These are phyloP conservation scores for Podochytrium sp. DNA, from an alignment of 192 early-diverging fungal species.

Conservation along the genomic window DNA sequence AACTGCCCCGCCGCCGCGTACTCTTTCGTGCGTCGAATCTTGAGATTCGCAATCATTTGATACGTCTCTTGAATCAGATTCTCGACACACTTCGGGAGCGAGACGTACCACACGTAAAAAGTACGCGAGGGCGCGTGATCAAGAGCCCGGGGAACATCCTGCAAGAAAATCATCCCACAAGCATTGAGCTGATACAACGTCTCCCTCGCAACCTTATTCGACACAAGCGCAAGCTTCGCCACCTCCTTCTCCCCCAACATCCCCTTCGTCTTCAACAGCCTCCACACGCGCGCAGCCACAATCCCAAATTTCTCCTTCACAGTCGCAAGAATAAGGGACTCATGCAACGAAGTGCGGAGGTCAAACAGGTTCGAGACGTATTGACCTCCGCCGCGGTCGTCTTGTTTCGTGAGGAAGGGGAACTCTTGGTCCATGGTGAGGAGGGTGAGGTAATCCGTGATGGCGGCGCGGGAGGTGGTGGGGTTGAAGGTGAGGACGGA, in stretches of 20 bases:
- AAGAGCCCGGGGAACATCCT: constrained; percentile 54
- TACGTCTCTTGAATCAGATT: constrained; percentile 41
- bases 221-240: constrained; percentile 46
- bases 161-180: constrained; percentile 48
- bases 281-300: constrained; percentile 44
- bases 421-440: constrained; percentile 40
- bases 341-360: constrained; percentile 14
- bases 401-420: constrained; percentile 40
- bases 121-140: constrained; percentile 53
- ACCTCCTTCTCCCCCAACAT: constrained; percentile 54
- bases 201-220: constrained; percentile 46
- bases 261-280: constrained; percentile 37
- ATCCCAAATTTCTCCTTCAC: constrained; percentile 45
- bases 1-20: constrained; percentile 27
- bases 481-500: constrained; percentile 11
- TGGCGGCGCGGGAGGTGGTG: constrained; percentile 10
- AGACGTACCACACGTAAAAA: constrained; percentile 49
- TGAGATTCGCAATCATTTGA: constrained; percentile 40
- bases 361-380: constrained; percentile 34
- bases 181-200: constrained; percentile 40
- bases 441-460: constrained; percentile 44
- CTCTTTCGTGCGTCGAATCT: constrained; percentile 42
- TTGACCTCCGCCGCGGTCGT: constrained; percentile 45
- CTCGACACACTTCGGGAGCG: constrained; percentile 36
- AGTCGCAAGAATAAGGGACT: constrained; percentile 34